Conservation (phyloP, 495 filamentous ascomycete genomes). For the Penicillium mononematosum region DNA sequence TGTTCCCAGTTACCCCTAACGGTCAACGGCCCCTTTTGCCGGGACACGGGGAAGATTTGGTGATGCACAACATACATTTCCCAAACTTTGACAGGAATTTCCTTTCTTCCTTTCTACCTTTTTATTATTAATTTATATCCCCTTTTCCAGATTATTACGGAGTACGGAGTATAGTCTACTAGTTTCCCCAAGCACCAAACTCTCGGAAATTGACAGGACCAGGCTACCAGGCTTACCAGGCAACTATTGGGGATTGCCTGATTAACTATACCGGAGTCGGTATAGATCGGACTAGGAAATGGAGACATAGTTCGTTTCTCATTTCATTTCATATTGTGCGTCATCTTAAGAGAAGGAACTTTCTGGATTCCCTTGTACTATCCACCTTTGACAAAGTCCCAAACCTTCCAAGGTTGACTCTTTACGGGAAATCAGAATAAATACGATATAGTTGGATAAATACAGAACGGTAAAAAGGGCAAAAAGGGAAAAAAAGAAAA, state of each 20-base stretch:
- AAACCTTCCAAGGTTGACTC: conserved; percentile 6
- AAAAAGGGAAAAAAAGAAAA: background rate
- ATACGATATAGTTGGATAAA: background rate
- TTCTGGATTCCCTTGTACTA: conserved; percentile 2
- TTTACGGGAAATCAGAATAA: background rate
- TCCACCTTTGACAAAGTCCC: background rate
- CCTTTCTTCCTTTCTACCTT: background rate
- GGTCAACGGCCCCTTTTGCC: conserved; percentile 21
- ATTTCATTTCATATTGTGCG: conserved; percentile 13
- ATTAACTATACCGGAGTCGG: conserved; percentile 16
- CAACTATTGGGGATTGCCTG: conserved; percentile 17
- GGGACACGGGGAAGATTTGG: conserved; percentile 20
- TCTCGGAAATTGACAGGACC: conserved; percentile 31
- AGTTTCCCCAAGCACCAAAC: conserved; percentile 22
- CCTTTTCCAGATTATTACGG: conserved; percentile 1
- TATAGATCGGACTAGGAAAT: conserved; percentile 22
- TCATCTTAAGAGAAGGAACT: conserved; percentile 13
- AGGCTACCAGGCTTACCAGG: conserved; percentile 1
- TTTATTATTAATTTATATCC: conserved; percentile 2
- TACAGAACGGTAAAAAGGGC: too few species aligned
- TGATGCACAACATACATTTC: conserved; percentile 27
- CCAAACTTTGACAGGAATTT: background rate
- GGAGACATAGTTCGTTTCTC: conserved; percentile 5
- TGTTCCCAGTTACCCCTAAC: conserved; percentile 17
- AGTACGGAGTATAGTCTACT: background rate